A percentile compares a stretch with the other conserved stretches of the same genome.
Conservation (phyloP, 2,329 filamentous ascomycete genomes). For the Lecanicillium sp. region DNA sequence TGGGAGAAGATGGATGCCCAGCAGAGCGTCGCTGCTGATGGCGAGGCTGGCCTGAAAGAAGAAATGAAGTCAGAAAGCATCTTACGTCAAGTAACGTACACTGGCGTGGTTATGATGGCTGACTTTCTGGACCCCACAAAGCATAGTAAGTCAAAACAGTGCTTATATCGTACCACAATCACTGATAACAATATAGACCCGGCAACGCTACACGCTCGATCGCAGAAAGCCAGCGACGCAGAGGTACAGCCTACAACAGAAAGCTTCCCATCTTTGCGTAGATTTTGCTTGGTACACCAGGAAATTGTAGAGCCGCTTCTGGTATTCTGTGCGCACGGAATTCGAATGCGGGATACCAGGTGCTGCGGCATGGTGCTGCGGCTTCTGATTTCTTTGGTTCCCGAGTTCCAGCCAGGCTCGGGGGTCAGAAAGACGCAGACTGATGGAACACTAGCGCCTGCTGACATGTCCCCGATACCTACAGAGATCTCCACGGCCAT, state of each 20-base stretch:
- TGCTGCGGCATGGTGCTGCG: slow-evolving; percentile 81
- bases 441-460: slow-evolving; percentile 15
- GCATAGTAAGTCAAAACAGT: slow-evolving; percentile 44
- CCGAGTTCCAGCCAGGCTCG: slow-evolving; percentile 56
- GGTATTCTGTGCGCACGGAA: slow-evolving; percentile 83
- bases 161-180: neutral
- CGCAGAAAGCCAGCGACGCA: slow-evolving; percentile 13
- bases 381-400: slow-evolving; percentile 78
- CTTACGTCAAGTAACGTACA: slow-evolving; percentile 84
- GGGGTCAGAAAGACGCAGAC: slow-evolving; percentile 19
- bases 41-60: slow-evolving; percentile 73
- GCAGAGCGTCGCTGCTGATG: slow-evolving; percentile 56
- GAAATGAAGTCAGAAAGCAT: slow-evolving; percentile 99
- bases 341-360: slow-evolving; percentile 82
- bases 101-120: slow-evolving; percentile 85
- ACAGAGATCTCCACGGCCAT: slow-evolving; percentile 58
- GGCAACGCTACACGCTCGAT: slow-evolving; percentile 22
- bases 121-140: slow-evolving; percentile 75
- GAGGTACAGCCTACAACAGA: slow-evolving; percentile 24
- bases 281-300: slow-evolving; percentile 74
- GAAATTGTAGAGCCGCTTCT: slow-evolving; percentile 81
- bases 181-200: slow-evolving; percentile 24
- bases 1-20: slow-evolving; percentile 72
- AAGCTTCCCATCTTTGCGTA: slow-evolving; percentile 58
- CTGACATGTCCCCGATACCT: slow-evolving; percentile 40